Conservation (phyloP, 2,329 filamentous ascomycete genomes). For the Aspergillus calidoustus region DNA sequence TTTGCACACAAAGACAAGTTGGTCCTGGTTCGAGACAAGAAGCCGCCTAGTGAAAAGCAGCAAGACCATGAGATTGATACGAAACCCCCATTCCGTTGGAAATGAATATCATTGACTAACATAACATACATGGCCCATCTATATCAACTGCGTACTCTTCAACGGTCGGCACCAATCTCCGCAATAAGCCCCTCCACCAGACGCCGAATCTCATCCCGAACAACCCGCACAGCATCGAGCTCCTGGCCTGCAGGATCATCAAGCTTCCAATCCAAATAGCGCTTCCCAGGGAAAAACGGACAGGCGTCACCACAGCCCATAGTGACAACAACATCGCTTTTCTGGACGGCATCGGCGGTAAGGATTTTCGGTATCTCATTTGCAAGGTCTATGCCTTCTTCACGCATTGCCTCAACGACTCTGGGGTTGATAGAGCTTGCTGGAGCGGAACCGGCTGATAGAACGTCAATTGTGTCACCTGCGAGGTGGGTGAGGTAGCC, state of each 20-base stretch:
- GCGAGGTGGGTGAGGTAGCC: constrained; percentile 23
- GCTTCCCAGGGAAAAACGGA: constrained; percentile 33
- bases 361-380: constrained; percentile 32
- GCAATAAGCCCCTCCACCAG: not conserved
- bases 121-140: too few species aligned
- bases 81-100: too few species aligned
- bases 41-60: too few species aligned
- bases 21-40: too few species aligned
- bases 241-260: constrained; percentile 32
- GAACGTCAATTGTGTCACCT: constrained; percentile 26
- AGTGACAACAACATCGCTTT: constrained; percentile 32
- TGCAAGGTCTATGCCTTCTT: constrained; percentile 32
- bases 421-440: constrained; percentile 30
- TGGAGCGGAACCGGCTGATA: constrained; percentile 34
- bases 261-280: constrained; percentile 34
- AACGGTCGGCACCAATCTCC: not conserved
- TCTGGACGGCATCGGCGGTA: constrained; percentile 27
- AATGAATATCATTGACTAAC: too few species aligned
- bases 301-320: constrained; percentile 36
- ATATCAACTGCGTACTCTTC: too few species aligned
- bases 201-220: constrained; percentile 29
- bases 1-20: too few species aligned
- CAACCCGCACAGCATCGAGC: constrained; percentile 27
- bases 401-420: constrained; percentile 31
- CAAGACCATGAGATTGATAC: too few species aligned